Conservation (phyloP, 1,284 basidiomycete species). For the Pseudozyma sp. region DNA sequence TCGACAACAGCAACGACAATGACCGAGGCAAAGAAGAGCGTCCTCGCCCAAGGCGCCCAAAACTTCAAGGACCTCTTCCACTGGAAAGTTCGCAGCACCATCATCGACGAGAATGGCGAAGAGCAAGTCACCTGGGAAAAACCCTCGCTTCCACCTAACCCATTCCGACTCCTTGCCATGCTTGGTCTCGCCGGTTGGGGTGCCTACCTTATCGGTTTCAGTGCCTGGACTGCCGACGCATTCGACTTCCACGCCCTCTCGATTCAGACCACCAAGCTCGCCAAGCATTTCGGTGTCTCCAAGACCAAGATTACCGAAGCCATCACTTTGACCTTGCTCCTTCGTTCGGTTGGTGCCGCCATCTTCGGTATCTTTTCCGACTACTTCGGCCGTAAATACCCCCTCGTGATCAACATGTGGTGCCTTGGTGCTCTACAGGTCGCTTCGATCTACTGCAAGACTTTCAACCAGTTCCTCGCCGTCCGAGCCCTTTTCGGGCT, state of each 20-base stretch:
- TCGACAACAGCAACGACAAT: conserved; percentile 4
- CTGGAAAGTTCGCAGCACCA: conserved; percentile 36
- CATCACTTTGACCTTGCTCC: conserved; percentile 51
- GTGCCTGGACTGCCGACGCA: conserved; percentile 46
- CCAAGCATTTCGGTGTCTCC: conserved; percentile 47
- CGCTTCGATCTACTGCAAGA: conserved; percentile 42
- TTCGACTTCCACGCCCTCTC: conserved; percentile 56
- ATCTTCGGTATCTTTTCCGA: conserved; percentile 52
- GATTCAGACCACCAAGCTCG: conserved; percentile 50
- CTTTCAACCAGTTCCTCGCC: conserved; percentile 50
- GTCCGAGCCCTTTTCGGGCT: conserved; percentile 57
- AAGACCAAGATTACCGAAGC: conserved; percentile 50
- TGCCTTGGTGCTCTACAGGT: conserved; percentile 50
- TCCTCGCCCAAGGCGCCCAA: conserved; percentile 36
- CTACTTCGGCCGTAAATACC: conserved; percentile 72
- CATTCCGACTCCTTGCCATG: conserved; percentile 32
- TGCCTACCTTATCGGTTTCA: conserved; percentile 51
- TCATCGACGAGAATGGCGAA: conserved; percentile 47
- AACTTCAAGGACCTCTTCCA: conserved; percentile 52
- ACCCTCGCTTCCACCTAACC: conserved; percentile 37
- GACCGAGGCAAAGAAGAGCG: conserved; percentile 25
- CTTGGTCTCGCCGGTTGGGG: conserved; percentile 41
- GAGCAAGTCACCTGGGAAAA: conserved; percentile 37
- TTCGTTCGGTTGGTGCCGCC: conserved; percentile 54
- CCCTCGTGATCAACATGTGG: conserved; percentile 56